Percentiles rank a stretch among this genome's conserved stretches.
Conservation (phyloP, 129 eudicot species). For the Lactuca saligna region DNA sequence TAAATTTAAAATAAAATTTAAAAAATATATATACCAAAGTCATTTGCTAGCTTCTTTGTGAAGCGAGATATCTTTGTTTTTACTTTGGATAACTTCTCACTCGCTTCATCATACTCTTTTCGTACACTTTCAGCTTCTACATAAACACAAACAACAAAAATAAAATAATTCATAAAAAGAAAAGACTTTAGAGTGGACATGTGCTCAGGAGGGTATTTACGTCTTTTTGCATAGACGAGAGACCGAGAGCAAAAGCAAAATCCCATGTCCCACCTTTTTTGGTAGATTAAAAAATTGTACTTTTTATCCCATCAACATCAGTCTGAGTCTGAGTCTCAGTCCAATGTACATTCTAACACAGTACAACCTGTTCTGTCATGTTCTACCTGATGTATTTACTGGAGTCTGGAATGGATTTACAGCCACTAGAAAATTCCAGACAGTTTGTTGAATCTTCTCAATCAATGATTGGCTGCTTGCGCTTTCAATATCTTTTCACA, state of each 20-base stretch:
- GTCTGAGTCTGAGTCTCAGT: too few relatives aligned
- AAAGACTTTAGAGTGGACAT: neutral
- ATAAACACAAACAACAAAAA: constrained; percentile 27
- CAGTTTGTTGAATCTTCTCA: constrained; percentile 73
- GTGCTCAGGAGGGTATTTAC: neutral
- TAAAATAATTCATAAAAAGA: constrained; percentile 12
- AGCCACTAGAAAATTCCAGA: constrained; percentile 55
- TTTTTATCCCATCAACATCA: too few relatives aligned
- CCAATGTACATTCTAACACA: too few relatives aligned
- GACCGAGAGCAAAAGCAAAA: too few relatives aligned
- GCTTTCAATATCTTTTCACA: constrained; percentile 48
- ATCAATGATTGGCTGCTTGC: constrained; percentile 74
- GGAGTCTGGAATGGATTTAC: constrained; percentile 81
- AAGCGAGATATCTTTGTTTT: constrained; percentile 79
- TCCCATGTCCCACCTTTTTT: too few relatives aligned
- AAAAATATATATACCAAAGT: constrained; percentile 57
- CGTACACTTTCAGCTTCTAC: constrained; percentile 81
- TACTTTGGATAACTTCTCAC: constrained; percentile 64
- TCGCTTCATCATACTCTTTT: constrained; percentile 78
- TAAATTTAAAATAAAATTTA: neutral
- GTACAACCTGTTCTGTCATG: neutral
- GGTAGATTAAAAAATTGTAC: too few relatives aligned
- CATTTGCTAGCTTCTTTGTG: constrained; percentile 64
- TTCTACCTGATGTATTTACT: constrained; percentile 76
- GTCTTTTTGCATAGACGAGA: neutral